phyloP scores from a whole-genome alignment of 805 yeast species.

The Ogataea angusta region DNA sequence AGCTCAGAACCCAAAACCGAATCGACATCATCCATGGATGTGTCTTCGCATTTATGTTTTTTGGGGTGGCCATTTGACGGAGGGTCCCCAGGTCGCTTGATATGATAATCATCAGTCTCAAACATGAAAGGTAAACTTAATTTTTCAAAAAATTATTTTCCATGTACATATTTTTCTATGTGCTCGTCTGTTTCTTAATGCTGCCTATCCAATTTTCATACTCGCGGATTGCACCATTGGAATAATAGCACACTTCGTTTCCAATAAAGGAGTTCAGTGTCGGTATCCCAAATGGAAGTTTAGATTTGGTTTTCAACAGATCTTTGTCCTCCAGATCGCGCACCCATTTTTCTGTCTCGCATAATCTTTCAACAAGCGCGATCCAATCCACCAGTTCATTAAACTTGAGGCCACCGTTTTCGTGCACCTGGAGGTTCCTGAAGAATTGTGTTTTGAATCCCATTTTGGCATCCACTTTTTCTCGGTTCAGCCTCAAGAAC shows the following conservation, averaged over 20 bases:
- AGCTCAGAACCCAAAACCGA: slow-evolving; percentile 11
- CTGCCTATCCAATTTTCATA: slow-evolving; percentile 33
- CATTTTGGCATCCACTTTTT: slow-evolving; percentile 41
- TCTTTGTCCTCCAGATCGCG: slow-evolving; percentile 37
- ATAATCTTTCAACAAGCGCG: slow-evolving; percentile 48
- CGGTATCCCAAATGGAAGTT: slow-evolving; percentile 28
- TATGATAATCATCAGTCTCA: not conserved
- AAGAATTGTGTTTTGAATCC: slow-evolving; percentile 48
- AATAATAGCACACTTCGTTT: slow-evolving; percentile 25
- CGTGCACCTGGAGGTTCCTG: slow-evolving; percentile 49
- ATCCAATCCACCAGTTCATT: slow-evolving; percentile 53
- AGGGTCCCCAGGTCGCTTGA: slow-evolving; percentile 1
- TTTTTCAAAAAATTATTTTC: slow-evolving; percentile 1
- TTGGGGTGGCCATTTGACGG: slow-evolving; percentile 2
- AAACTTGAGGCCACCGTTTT: slow-evolving; percentile 49
- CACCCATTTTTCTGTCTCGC: slow-evolving; percentile 62
- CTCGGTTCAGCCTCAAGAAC: slow-evolving; percentile 51
- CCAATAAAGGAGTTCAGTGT: slow-evolving; percentile 22
- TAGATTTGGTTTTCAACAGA: slow-evolving; percentile 36
- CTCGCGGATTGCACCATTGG: slow-evolving; percentile 31
- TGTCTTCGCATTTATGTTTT: slow-evolving; percentile 4
- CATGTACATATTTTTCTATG: slow-evolving; percentile 2
- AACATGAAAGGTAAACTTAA: not conserved
- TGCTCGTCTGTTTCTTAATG: slow-evolving; percentile 27
- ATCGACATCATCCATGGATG: slow-evolving; percentile 6